Base-by-base conservation (phyloP, 768 basidiomycete species). In the Phanerodontia chrysosporium region DNA sequence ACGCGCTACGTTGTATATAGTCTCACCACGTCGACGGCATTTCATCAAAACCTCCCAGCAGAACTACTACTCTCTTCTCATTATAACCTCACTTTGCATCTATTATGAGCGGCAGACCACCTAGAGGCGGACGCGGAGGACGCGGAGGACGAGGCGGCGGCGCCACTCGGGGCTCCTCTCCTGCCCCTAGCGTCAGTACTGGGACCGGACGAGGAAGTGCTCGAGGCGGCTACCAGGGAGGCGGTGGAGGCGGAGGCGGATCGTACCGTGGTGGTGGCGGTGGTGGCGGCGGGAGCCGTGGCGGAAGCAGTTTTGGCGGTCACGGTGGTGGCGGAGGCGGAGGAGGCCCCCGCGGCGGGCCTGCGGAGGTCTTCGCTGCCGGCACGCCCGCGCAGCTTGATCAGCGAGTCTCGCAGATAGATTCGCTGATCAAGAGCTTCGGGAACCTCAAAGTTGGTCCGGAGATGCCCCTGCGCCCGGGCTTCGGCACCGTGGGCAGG, bases 401-500 rank as follows among this genome's bases (percentile, higher is more conserved):
- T 24, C 55, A 16, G 8, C 42, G 55, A 9, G 45, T 57, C 28
- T 18, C 45, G 1, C 6, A 29, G 7, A 44, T 57, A 16, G 55
- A 45, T 13, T 28, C 29, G 16, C 29, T 51, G 18, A 21, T 51
- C 51, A 22, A 14, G 51, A 35, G 29, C 32, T 51, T 51, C 51
- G 27, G 46, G 3, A 51, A 21, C 28, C 21, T 32, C 28, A 30
- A 10, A 27, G 14, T 29, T 9, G 45, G 44, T 46, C 44, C 55
- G 5, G 58, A 67, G 45, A 70, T 68, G 59, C 84, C 85, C 9
- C 71, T 82, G 4, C 78, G 84, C 21, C 83, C 84, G 1, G 83
- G 82, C 0, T 88, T 73, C 60, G 85, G 85, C 9, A 83, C 78
- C 0, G 59, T 70, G 2, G 85, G 85, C 21, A 73, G 53, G 6